Evolutionary conservation across 2,329 filamentous ascomycete genomes (phyloP), one percentile per base, ranked within the genome.

Genomic region (Aspergillus sp.): DNA sequence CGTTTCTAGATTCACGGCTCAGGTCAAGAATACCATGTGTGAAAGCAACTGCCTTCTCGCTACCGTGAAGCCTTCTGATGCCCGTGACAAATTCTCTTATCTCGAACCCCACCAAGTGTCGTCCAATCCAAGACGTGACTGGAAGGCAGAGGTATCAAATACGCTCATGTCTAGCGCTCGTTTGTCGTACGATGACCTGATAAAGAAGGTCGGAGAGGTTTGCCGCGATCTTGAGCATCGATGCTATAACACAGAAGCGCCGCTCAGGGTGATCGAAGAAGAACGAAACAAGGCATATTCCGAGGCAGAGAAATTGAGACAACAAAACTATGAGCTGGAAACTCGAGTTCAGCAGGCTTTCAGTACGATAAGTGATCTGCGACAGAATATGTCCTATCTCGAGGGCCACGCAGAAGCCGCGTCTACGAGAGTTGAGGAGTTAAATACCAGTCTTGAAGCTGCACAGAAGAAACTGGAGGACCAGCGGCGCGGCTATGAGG

Each of bases 211-310:
- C 13, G 69, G 73, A 13, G 70, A 76, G 30, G 73, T 78, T 10
- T 82, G 79, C 55, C 69, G 72, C 20, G 78, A 81, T 48, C 66
- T 83, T 1, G 80, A 83, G 54, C 64, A 63, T 7, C 73, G 80
- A 6, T 83, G 80, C 56, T 70, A 75, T 30, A 72, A 71, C 27
- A 69, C 77, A 2, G 80, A 83, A 61, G 69, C 69, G 43, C 80
- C 80, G 5, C 64, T 83, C 10, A 69, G 70, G 4, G 62, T 65
- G 13, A 76, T 56, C 5, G 59, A 61, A 41, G 55, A 60, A 47
- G 58, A 70, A 48, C 60, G 71, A 3, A 50, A 62, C 7, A 53
- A 56, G 7, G 49, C 74, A 2, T 62, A 62, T 17, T 49, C 62
- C 0, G 62, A 74, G 37, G 61, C 69, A 7, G 59, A 68, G 27